phyloP scores from a whole-genome alignment of 805 yeast species.

The Candida germanica region DNA sequence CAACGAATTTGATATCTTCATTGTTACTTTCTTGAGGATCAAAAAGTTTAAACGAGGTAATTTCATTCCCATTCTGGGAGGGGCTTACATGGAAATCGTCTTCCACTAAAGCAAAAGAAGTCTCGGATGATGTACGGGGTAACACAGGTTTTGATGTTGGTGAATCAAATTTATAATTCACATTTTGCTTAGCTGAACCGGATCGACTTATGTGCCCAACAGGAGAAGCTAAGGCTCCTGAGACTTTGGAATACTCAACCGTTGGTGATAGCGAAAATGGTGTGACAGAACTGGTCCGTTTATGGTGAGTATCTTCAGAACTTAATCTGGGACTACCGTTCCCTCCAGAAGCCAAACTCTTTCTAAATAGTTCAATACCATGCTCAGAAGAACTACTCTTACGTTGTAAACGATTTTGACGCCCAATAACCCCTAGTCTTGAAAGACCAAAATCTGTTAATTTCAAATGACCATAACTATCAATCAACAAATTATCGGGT shows the following conservation, averaged over 20 bases:
- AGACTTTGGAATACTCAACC: too few species aligned
- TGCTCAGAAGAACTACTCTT: slow-evolving; percentile 43
- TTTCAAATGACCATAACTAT: slow-evolving; percentile 82
- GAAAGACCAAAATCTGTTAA: slow-evolving; percentile 94
- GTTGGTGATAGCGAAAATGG: slow-evolving; percentile 45
- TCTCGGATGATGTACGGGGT: slow-evolving; percentile 50
- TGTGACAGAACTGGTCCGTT: slow-evolving; percentile 40
- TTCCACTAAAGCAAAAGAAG: slow-evolving; percentile 53
- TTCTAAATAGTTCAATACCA: slow-evolving; percentile 39
- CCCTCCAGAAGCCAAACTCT: slow-evolving; percentile 5
- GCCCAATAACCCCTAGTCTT: slow-evolving; percentile 79
- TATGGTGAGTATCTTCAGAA: slow-evolving; percentile 28
- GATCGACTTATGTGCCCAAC: slow-evolving; percentile 10
- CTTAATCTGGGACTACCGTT: slow-evolving; percentile 4
- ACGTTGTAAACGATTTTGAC: slow-evolving; percentile 55
- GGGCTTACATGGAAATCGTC: slow-evolving; percentile 43
- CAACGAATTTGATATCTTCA: slow-evolving; percentile 70
- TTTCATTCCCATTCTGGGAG: slow-evolving; percentile 18
- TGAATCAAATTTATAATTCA: slow-evolving; percentile 24
- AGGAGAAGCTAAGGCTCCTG: too few species aligned
- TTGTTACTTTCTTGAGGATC: slow-evolving; percentile 51
- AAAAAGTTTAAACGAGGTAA: slow-evolving; percentile 56
- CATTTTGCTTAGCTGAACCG: slow-evolving; percentile 8
- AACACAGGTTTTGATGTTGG: slow-evolving; percentile 49
- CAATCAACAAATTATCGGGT: slow-evolving; percentile 91